A percentile compares a stretch with the other conserved stretches of the same genome.
phyloP scores from a whole-genome alignment of 805 yeast species.

The Wickerhamiella bombiphila region DNA sequence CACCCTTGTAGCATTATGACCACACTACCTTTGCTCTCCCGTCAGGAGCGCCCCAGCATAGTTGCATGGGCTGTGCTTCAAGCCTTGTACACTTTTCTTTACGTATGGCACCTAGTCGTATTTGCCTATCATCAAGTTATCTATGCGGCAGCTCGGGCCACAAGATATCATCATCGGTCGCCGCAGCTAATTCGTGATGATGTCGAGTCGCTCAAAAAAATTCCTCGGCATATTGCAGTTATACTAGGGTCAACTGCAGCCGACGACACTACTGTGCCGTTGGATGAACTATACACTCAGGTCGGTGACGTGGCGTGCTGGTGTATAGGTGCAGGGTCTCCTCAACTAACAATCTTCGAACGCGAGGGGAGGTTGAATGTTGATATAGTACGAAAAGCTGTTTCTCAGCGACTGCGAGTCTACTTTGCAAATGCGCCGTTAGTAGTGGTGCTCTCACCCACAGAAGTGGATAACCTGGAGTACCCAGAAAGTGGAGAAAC shows the following conservation, averaged over 20 bases:
- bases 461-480: slow-evolving; percentile 22
- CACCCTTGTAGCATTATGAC: too few species aligned
- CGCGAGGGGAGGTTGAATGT: slow-evolving; percentile 38
- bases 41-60: too few species aligned
- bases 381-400: slow-evolving; percentile 35
- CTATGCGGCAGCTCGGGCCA: slow-evolving; percentile 14
- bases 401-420: slow-evolving; percentile 42
- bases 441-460: neutral
- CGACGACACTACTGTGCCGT: slow-evolving; percentile 54
- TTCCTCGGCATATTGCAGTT: slow-evolving; percentile 64
- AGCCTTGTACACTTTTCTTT: slow-evolving; percentile 11
- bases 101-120: slow-evolving; percentile 3
- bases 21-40: too few species aligned
- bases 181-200: slow-evolving; percentile 82
- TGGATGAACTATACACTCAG: slow-evolving; percentile 33
- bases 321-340: slow-evolving; percentile 81
- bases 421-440: slow-evolving; percentile 51
- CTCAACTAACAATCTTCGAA: slow-evolving; percentile 61
- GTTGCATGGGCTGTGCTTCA: slow-evolving; percentile 2
- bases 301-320: slow-evolving; percentile 69
- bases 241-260: slow-evolving; percentile 29
- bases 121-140: slow-evolving; percentile 9
- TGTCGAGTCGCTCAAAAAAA: slow-evolving; percentile 52
- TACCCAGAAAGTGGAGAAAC: neutral
- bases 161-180: slow-evolving; percentile 26